Evolutionary conservation across 2,329 filamentous ascomycete genomes (phyloP), one percentile per base, ranked within the genome.

Genomic region (Aspergillus sp.): DNA sequence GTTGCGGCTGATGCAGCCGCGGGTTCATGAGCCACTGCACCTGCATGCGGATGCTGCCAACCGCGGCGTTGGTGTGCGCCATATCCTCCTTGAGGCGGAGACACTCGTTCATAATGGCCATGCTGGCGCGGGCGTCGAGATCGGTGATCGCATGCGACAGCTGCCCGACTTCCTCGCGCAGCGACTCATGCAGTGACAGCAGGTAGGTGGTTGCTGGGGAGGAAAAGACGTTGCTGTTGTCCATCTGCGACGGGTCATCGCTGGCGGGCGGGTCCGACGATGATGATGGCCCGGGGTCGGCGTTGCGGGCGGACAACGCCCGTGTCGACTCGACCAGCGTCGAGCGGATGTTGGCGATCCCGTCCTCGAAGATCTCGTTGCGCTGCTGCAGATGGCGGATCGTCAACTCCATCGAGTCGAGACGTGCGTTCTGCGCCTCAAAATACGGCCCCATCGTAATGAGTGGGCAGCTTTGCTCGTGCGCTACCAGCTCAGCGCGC

Each of bases 91-190:
- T 82, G 46, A 81, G 76, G 3, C 83, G 80, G 29, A 85, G 74
- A 44, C 78, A 83, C 64, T 86, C 83, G 59, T 85, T 86, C 71
- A 86, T 78, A 38, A 83, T 78, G 53, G 82, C 79, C 81, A 86
- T 83, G 65, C 76, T 83, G 34, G 81, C 79, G 32, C 82, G 78
- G 44, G 80, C 82, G 56, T 87, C 84, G 40, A 85, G 74, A 51
- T 85, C 82, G 3, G 78, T 77, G 9, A 86, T 72, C 2, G 80
- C 78, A 47, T 77, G 75, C 13, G 78, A 76, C 23, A 84, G 73
- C 45, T 81, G 80, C 16, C 71, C 71, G 45, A 86, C 78, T 63
- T 86, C 83, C 42, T 83, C 81, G 11, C 83, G 80, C 16, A 86
- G 74, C 19, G 78, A 79, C 60, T 86, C 83, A 62, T 86, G 82